Conservation (phyloP, 768 basidiomycete species). For the Mycena venus region DNA sequence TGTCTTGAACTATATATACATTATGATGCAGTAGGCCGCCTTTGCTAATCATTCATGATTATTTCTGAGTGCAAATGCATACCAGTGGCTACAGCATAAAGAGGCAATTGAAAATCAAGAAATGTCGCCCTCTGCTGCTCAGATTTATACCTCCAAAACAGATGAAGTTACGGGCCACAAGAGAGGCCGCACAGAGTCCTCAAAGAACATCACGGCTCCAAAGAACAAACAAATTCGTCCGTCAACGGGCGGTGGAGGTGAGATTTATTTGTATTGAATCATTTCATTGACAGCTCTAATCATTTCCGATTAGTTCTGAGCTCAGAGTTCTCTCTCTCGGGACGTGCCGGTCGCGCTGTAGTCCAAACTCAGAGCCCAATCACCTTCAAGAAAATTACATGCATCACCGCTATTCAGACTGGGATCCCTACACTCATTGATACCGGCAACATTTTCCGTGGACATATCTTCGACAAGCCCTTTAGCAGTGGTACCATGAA, state of each 20-base stretch:
- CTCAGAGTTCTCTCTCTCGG: neutral
- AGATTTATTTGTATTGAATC: neutral
- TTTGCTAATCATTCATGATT: neutral
- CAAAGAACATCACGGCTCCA: neutral
- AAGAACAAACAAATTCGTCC: neutral
- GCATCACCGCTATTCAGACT: neutral
- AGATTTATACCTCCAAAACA: neutral
- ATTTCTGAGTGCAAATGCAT: neutral
- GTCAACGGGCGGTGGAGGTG: neutral
- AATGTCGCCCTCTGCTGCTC: neutral
- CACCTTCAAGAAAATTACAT: neutral
- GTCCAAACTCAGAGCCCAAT: neutral
- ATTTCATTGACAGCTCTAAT: neutral
- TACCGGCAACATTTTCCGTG: neutral
- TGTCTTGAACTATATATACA: neutral
- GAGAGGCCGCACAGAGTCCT: neutral
- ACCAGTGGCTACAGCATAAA: neutral
- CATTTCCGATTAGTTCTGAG: neutral
- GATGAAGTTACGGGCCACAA: neutral
- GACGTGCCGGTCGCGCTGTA: neutral
- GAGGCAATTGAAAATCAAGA: neutral
- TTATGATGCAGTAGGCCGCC: neutral
- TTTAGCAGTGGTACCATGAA: neutral
- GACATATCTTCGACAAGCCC: neutral
- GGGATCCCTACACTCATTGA: neutral